phyloP scores from a whole-genome alignment of 352 stramenopile genomes.

The Phytophthora sp. region DNA sequence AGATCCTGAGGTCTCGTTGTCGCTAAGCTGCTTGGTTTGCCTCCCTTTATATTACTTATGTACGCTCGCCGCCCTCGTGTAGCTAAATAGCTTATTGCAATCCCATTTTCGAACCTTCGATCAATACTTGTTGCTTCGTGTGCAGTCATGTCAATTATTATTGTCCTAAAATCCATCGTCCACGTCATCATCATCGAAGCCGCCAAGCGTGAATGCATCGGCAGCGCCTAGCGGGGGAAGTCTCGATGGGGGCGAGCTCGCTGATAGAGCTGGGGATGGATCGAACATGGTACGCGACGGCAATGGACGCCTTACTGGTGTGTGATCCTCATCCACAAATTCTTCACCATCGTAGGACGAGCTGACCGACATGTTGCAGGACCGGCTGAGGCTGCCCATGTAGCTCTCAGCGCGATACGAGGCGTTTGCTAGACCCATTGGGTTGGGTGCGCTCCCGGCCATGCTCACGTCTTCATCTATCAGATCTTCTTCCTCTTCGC shows the following conservation, averaged over 20 bases:
- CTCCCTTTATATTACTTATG: constrained; percentile 34
- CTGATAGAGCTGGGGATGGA: constrained; percentile 69
- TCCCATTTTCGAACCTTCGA: constrained; percentile 12
- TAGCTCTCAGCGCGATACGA: constrained; percentile 56
- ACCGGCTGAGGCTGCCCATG: constrained; percentile 56
- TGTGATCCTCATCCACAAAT: constrained; percentile 50
- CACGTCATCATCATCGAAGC: constrained; percentile 69
- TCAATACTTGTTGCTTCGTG: not conserved
- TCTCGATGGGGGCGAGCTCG: constrained; percentile 70
- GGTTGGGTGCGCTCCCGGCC: constrained; percentile 49
- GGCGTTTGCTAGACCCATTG: constrained; percentile 19
- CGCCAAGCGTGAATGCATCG: constrained; percentile 63
- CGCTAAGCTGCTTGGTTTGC: not conserved
- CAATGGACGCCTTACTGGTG: constrained; percentile 33
- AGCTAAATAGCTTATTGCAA: constrained; percentile 35
- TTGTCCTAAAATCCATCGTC: constrained; percentile 60
- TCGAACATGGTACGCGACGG: constrained; percentile 62
- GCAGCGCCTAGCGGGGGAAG: constrained; percentile 59
- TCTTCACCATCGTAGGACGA: constrained; percentile 61
- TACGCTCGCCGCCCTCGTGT: constrained; percentile 30
- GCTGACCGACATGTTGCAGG: constrained; percentile 59
- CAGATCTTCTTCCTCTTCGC: constrained; percentile 53
- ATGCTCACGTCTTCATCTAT: constrained; percentile 69
- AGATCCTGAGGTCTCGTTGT: constrained; percentile 9
- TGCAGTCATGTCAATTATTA: constrained; percentile 20